phyloP scores from a whole-genome alignment of 441 rosid species.

The Pelargonium myrrhifolium region DNA sequence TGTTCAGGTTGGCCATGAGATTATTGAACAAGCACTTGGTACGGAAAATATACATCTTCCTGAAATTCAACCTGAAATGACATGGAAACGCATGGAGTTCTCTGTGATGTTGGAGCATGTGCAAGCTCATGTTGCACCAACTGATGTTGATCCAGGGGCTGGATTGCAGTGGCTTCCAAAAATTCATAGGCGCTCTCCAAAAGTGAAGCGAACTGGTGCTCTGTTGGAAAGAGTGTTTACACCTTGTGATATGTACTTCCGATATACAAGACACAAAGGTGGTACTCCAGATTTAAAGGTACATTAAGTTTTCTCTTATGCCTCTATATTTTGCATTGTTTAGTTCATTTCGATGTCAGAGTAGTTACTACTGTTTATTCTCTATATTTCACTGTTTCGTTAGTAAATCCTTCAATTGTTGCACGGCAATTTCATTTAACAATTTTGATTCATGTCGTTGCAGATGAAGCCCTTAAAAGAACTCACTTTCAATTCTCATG shows the following conservation, averaged over 20 bases:
- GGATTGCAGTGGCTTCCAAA: constrained; percentile 98
- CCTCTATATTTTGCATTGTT: constrained; percentile 13
- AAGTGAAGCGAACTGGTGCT: constrained; percentile 96
- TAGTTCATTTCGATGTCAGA: constrained; percentile 9
- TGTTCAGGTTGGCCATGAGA: constrained; percentile 68
- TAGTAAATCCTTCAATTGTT: no score
- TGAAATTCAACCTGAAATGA: constrained; percentile 81
- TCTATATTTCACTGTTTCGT: no score
- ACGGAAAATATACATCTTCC: constrained; percentile 44
- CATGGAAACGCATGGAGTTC: constrained; percentile 81
- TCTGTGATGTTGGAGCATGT: constrained; percentile 97
- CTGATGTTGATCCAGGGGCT: constrained; percentile 99
- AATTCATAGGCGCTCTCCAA: constrained; percentile 72
- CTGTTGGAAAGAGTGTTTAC: constrained; percentile 92
- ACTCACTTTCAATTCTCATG: constrained; percentile 76
- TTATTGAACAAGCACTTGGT: constrained; percentile 73
- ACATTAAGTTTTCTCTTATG: constrained; percentile 20
- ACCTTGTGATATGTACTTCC: constrained; percentile 98
- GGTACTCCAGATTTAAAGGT: constrained; percentile 95
- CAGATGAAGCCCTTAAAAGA: constrained; percentile 99
- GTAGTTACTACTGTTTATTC: no score
- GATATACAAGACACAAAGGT: constrained; percentile 90
- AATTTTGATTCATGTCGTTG: constrained; percentile 20
- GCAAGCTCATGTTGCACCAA: constrained; percentile 99
- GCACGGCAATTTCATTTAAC: no score